A percentile compares a stretch with the other conserved stretches of the same genome.
phyloP scores from a whole-genome alignment of 2,329 filamentous ascomycete genomes.

The Claviceps pazoutovae region DNA sequence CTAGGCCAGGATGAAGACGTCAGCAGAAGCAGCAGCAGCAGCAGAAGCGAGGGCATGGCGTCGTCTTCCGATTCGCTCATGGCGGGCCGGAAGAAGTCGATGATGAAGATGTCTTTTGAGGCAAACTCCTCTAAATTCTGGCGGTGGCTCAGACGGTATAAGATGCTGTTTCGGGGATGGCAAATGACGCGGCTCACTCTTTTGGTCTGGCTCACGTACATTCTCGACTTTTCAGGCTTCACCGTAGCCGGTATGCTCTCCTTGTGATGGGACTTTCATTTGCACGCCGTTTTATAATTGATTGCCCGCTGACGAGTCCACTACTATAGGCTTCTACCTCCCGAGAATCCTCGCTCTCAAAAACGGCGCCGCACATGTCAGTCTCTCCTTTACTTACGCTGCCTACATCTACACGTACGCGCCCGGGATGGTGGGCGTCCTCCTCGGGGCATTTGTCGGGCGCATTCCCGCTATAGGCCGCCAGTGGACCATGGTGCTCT shows the following conservation, averaged over 20 bases:
- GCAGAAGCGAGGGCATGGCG: not conserved
- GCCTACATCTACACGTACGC: conserved; percentile 41
- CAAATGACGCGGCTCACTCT: conserved; percentile 22
- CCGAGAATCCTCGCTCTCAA: conserved; percentile 37
- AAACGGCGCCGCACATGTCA: conserved; percentile 29
- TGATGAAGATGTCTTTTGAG: not conserved
- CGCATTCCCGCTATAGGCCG: conserved; percentile 24
- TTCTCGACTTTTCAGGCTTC: conserved; percentile 25
- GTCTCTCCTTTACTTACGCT: conserved; percentile 33
- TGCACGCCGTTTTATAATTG: no score
- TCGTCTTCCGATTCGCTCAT: conserved; percentile 1
- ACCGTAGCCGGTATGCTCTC: conserved; percentile 20
- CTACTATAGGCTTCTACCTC: conserved; percentile 23
- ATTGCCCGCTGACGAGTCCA: not conserved
- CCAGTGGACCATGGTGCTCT: conserved; percentile 30
- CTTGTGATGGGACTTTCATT: not conserved
- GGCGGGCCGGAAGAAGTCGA: not conserved
- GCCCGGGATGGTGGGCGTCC: conserved; percentile 35
- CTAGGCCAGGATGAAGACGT: conserved; percentile 7
- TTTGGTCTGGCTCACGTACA: conserved; percentile 23
- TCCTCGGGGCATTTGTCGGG: conserved; percentile 29
- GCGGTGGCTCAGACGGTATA: conserved; percentile 14
- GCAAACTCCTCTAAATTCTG: not conserved
- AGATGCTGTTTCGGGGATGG: conserved; percentile 19
- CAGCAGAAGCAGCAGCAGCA: not conserved